A percentile compares a stretch with the other conserved stretches of the same genome.
Evolutionary conservation across 305 asterid species (phyloP).

Genomic region (Plantago coronopus): DNA sequence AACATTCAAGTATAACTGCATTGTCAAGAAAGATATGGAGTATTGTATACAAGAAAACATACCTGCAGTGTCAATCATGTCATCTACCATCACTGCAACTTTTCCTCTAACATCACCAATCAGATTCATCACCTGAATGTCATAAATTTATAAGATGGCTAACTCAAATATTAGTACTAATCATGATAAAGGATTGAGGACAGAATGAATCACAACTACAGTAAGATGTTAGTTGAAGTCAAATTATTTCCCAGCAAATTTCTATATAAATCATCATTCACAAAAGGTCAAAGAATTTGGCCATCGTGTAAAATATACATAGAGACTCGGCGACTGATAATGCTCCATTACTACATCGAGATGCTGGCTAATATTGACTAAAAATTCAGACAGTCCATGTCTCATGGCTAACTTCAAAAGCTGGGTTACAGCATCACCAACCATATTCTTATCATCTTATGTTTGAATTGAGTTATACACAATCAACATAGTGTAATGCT

Average conservation of each 20-base stretch:
- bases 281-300: not conserved
- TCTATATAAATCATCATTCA: not conserved
- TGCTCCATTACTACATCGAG: too few species aligned
- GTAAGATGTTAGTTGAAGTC: not conserved
- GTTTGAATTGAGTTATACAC: too few species aligned
- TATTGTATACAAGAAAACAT: too few species aligned
- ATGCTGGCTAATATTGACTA: too few species aligned
- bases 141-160: conserved; percentile 2
- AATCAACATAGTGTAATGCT: too few species aligned
- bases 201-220: conserved; percentile 10
- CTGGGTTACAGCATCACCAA: too few species aligned
- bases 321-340: not conserved
- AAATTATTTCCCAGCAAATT: not conserved
- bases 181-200: conserved; percentile 7
- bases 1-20: conserved; percentile 42
- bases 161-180: conserved; percentile 4
- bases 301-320: not conserved
- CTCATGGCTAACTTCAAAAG: too few species aligned
- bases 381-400: too few species aligned
- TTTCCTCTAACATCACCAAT: conserved; percentile 92
- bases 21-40: conserved; percentile 60
- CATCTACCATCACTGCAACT: conserved; percentile 98
- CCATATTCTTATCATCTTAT: too few species aligned
- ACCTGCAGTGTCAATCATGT: conserved; percentile 99
- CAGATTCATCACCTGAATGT: conserved; percentile 85